These are phyloP conservation scores for Ploettnerulaceae sp. DNA, from an alignment of 2,329 filamentous ascomycete genomes.

Conservation along the genomic window DNA sequence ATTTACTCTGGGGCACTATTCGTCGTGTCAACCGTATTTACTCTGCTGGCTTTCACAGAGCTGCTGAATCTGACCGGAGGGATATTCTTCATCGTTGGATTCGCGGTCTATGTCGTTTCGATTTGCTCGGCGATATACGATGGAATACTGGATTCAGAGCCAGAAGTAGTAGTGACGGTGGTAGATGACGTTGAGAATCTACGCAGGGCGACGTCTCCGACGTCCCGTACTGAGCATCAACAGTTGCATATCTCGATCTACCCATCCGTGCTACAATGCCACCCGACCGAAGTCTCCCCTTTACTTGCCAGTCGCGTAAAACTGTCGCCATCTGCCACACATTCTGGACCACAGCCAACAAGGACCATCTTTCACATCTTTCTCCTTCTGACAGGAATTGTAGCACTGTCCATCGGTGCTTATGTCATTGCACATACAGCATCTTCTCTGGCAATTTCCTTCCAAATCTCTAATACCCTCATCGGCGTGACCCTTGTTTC, in stretches of 20 bases:
- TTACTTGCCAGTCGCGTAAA: conserved; percentile 1
- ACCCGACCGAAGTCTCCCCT: conserved; percentile 5
- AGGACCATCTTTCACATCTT: conserved; percentile 33
- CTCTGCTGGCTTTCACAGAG: conserved; percentile 31
- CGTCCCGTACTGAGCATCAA: conserved; percentile 6
- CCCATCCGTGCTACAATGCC: conserved; percentile 12
- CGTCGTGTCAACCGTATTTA: conserved; percentile 38
- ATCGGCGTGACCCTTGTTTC: conserved; percentile 45
- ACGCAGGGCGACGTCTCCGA: not conserved
- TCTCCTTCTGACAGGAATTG: conserved; percentile 40
- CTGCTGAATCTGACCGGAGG: conserved; percentile 36
- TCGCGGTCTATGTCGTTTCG: conserved; percentile 41
- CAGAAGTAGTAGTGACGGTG: conserved; percentile 37
- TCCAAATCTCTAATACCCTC: conserved; percentile 41
- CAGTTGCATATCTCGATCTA: conserved; percentile 11
- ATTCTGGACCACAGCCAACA: not conserved
- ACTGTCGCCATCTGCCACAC: not conserved
- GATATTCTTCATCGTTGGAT: conserved; percentile 38
- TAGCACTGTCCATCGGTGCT: conserved; percentile 40
- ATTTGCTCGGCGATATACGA: conserved; percentile 41
- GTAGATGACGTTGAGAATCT: conserved; percentile 9
- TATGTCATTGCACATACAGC: conserved; percentile 44
- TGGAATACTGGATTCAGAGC: conserved; percentile 41
- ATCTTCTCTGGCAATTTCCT: conserved; percentile 36
- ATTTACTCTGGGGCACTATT: conserved; percentile 44